Evolutionary conservation across 148 eudicot species (phyloP).

Genomic region (Talinum fruticosum): DNA sequence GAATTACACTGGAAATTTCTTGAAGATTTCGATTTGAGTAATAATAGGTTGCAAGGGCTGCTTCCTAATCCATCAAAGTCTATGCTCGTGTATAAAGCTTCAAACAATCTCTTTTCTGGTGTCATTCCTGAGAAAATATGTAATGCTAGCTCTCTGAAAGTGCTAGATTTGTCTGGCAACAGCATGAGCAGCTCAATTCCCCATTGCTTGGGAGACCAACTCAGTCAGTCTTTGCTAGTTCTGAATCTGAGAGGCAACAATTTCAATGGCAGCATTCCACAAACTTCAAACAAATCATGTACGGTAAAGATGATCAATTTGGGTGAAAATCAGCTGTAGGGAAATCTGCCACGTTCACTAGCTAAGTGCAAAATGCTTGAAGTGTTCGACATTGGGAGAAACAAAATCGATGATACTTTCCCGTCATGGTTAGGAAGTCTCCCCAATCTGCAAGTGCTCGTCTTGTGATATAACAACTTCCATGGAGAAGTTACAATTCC

Average conservation of each 20-base stretch:
- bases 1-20: slow-evolving; percentile 20
- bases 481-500: too few relatives aligned
- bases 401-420: too few relatives aligned
- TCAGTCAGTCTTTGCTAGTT: slow-evolving; percentile 16
- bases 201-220: slow-evolving; percentile 23
- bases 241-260: slow-evolving; percentile 24
- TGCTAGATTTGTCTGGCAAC: slow-evolving; percentile 36
- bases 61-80: slow-evolving; percentile 32
- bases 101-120: slow-evolving; percentile 24
- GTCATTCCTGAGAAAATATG: slow-evolving; percentile 28
- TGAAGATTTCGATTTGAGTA: not conserved
- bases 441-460: too few relatives aligned
- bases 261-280: too few relatives aligned
- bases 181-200: slow-evolving; percentile 33
- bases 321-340: too few relatives aligned
- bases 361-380: too few relatives aligned
- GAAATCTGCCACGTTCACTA: too few relatives aligned
- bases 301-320: too few relatives aligned
- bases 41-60: slow-evolving; percentile 18
- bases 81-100: not conserved
- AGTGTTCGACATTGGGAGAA: too few relatives aligned
- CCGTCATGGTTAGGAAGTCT: too few relatives aligned
- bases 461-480: too few relatives aligned
- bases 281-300: too few relatives aligned
- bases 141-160: slow-evolving; percentile 12